Evolutionary conservation across 108 stramenopile genomes (phyloP), one percentile per base, ranked within the genome.

Genomic region (Thalassiosira profunda): DNA sequence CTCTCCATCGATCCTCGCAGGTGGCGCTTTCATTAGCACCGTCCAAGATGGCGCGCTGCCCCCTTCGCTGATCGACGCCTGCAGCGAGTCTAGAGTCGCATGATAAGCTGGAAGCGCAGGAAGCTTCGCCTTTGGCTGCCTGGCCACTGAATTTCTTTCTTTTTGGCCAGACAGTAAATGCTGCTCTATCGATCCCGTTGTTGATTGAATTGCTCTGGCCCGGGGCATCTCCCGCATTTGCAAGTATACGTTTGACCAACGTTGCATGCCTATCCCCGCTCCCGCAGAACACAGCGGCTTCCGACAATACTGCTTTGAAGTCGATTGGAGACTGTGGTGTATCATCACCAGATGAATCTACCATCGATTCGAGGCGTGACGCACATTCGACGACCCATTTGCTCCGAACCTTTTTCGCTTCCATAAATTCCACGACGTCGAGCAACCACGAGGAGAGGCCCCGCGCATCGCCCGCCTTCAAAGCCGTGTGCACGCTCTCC

Each of bases 181-280:
- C 0, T 53, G 43, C 10, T 26, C 58, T 20, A 74, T 28, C 23
- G 31, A 49, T 23, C 34, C 30, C 20, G 35, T 25, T 44, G 65
- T 56, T 17, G 30, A 48, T 18, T 20, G n/a, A n/a, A n/a, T 14
- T 17, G 45, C 11, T 26, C 57, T 46, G 15, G 48, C 30, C 4
- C 45, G 37, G 17, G 45, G 25, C 23, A 17, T 61, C 46, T 36
- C 18, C 36, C 14, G 72, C 28, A 24, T 74, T 74, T 8, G 38
- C 24, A 18, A 66, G 21, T 11, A 74, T 65, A 53, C 73, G 33
- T 36, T 74, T 74, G 44, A 67, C 73, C 49, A 74, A 24, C 6
- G 37, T 66, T 33, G 73, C 63, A 53, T 74, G 64, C 48, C 73
- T 49, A 36, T 66, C 73, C 10, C 70, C 70, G 36, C 57, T 74